Percentiles rank a stretch among this genome's conserved stretches.
Evolutionary conservation across 2,329 filamentous ascomycete genomes (phyloP).

Genomic region (Zasmidium angulare): DNA sequence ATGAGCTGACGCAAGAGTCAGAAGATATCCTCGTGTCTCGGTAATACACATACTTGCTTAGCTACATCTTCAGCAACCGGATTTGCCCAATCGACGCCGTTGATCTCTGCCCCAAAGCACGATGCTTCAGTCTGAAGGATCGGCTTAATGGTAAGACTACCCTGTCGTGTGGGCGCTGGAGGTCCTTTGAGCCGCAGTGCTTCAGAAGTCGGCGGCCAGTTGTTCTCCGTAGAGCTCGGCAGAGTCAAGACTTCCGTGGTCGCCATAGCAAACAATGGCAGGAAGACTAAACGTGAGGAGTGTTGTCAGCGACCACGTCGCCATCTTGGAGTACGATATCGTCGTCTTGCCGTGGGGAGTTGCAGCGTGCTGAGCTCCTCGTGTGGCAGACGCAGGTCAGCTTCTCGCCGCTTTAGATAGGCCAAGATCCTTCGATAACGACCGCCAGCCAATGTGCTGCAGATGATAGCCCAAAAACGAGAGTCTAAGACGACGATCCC

Average conservation of each 20-base stretch:
- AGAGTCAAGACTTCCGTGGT: too few species aligned
- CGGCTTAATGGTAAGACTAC: background rate
- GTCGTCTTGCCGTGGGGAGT: too few species aligned
- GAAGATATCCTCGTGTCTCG: background rate
- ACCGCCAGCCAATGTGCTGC: background rate
- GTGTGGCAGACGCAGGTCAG: background rate
- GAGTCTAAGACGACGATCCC: too few species aligned
- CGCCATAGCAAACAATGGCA: too few species aligned
- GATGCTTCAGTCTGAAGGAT: background rate
- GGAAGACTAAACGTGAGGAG: too few species aligned
- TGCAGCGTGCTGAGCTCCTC: too few species aligned
- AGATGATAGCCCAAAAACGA: background rate
- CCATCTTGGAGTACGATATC: too few species aligned
- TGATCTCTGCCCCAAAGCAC: background rate
- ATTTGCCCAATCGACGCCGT: background rate
- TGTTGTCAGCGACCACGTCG: too few species aligned
- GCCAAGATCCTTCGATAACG: background rate
- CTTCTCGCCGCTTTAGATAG: background rate
- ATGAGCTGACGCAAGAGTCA: background rate
- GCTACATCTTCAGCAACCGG: background rate
- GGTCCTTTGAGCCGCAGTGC: too few species aligned
- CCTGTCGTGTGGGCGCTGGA: too few species aligned
- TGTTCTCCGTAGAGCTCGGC: too few species aligned
- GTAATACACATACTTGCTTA: background rate
- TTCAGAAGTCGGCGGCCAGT: too few species aligned